Percentiles rank a stretch among this genome's conserved stretches.
phyloP scores from a whole-genome alignment of 495 filamentous ascomycete genomes.

The Sphaerosporella brunnea region DNA sequence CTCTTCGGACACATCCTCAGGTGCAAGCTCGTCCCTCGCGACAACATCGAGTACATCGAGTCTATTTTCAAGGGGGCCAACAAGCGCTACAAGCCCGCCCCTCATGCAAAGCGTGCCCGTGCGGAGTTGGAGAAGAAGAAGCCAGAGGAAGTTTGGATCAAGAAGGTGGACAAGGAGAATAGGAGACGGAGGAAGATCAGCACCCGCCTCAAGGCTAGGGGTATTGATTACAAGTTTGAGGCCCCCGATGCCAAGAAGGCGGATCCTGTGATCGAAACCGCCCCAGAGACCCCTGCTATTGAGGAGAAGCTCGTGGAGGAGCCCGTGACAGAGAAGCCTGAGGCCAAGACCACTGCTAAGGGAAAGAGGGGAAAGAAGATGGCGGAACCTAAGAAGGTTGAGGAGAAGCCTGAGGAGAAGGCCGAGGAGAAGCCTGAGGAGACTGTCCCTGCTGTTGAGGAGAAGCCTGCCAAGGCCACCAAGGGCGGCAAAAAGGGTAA shows the following conservation, averaged over 20 bases:
- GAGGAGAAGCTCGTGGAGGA: conserved; percentile 27
- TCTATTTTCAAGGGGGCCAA: conserved; percentile 75
- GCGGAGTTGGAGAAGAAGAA: conserved; percentile 49
- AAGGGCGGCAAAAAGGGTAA: conserved; percentile 9
- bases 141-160: conserved; percentile 57
- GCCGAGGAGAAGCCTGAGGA: conserved; percentile 10
- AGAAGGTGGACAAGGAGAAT: conserved; percentile 52
- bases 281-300: conserved; percentile 25
- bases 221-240: conserved; percentile 56
- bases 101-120: conserved; percentile 68
- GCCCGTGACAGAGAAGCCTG: conserved; percentile 12
- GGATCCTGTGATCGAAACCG: conserved; percentile 33
- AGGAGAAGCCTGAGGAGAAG: conserved; percentile 3
- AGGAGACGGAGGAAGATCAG: conserved; percentile 45
- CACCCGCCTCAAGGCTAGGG: conserved; percentile 58
- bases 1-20: conserved; percentile 84
- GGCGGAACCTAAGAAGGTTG: conserved; percentile 8
- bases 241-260: conserved; percentile 53
- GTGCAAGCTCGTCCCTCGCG: conserved; percentile 55
- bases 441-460: conserved; percentile 2
- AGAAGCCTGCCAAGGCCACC: not conserved
- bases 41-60: conserved; percentile 59
- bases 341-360: too few relatives aligned
- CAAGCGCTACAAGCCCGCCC: conserved; percentile 69
- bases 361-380: conserved; percentile 10